Evolutionary conservation across 2,329 filamentous ascomycete species (phyloP).

Genomic region (Clonostachys rosea): DNA sequence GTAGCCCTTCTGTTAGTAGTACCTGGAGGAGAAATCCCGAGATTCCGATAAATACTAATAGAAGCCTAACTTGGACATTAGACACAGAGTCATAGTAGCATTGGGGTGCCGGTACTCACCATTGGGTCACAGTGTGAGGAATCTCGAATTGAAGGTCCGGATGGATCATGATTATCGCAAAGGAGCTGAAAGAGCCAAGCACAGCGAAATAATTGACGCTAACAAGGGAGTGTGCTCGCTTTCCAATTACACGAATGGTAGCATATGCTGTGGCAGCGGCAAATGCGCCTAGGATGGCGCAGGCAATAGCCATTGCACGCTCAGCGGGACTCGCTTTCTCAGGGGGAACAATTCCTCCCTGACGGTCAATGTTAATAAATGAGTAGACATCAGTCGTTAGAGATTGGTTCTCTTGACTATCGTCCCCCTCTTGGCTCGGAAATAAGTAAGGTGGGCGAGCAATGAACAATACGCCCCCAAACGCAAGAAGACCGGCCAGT

Average conservation of each 20-base stretch:
- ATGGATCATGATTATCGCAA: slow-evolving; percentile 47
- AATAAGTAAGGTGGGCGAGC: slow-evolving; percentile 64
- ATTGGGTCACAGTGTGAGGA: slow-evolving; percentile 14
- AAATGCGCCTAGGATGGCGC: slow-evolving; percentile 65
- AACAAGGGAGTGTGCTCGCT: slow-evolving; percentile 69
- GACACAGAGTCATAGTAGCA: slow-evolving; percentile 2
- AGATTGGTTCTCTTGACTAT: too few relatives aligned
- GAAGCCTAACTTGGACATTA: slow-evolving; percentile 35
- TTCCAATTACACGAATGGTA: slow-evolving; percentile 70
- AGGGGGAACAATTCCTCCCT: slow-evolving; percentile 15
- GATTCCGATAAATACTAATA: slow-evolving; percentile 58
- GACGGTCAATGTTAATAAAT: too few relatives aligned
- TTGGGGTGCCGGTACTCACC: slow-evolving; percentile 8
- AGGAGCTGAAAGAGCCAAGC: slow-evolving; percentile 61
- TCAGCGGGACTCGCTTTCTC: slow-evolving; percentile 47
- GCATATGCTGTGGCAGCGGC: slow-evolving; percentile 67
- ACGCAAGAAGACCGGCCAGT: slow-evolving; percentile 62
- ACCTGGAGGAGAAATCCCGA: slow-evolving; percentile 79
- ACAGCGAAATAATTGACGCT: slow-evolving; percentile 74
- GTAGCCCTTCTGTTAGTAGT: slow-evolving; percentile 66
- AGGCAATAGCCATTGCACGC: slow-evolving; percentile 58
- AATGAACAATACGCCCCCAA: slow-evolving; percentile 71
- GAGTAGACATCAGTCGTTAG: too few relatives aligned
- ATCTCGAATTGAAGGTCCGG: slow-evolving; percentile 33
- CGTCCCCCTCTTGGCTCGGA: slow-evolving; percentile 3